Conservation (phyloP, 2,329 filamentous ascomycete genomes). For the Ophiognomonia clavigignenti-juglandacearum region DNA sequence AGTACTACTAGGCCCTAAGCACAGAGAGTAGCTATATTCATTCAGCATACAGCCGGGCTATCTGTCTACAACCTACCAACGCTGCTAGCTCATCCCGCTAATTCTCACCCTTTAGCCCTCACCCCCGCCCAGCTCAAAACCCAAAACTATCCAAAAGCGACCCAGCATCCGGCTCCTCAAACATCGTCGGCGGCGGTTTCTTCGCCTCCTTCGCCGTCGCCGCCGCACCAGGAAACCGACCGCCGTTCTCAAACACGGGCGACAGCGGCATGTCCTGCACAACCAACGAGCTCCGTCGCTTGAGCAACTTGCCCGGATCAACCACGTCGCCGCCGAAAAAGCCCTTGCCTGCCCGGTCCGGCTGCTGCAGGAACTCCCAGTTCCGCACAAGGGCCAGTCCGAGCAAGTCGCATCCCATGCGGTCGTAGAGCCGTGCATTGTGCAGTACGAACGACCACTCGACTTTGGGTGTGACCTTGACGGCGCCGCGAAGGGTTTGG, state of each 20-base stretch:
- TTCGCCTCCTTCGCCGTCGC: slow-evolving; percentile 32
- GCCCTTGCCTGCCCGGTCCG: slow-evolving; percentile 25
- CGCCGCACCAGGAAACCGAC: not conserved
- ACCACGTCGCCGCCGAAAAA: slow-evolving; percentile 47
- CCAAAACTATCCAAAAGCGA: slow-evolving; percentile 91
- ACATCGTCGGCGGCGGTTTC: slow-evolving; percentile 66
- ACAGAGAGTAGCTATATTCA: too few species aligned
- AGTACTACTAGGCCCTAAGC: too few species aligned
- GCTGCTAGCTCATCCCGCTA: too few species aligned
- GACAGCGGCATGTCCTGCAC: slow-evolving; percentile 65
- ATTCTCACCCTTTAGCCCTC: too few species aligned
- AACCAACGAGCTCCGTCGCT: slow-evolving; percentile 70
- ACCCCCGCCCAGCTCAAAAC: slow-evolving; percentile 59
- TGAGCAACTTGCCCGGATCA: slow-evolving; percentile 64
- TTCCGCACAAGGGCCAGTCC: slow-evolving; percentile 79
- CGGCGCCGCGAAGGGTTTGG: slow-evolving; percentile 80
- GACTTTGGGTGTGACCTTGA: slow-evolving; percentile 69
- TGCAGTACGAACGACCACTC: slow-evolving; percentile 90
- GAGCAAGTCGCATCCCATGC: slow-evolving; percentile 90
- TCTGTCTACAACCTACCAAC: too few species aligned
- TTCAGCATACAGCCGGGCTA: too few species aligned
- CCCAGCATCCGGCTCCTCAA: slow-evolving; percentile 87
- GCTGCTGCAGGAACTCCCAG: slow-evolving; percentile 71
- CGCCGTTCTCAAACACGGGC: slow-evolving; percentile 13
- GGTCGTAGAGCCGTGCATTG: slow-evolving; percentile 76